These are phyloP conservation scores for Toxicodendron radicans DNA, from an alignment of 345 rosid species.

Conservation along the genomic window DNA sequence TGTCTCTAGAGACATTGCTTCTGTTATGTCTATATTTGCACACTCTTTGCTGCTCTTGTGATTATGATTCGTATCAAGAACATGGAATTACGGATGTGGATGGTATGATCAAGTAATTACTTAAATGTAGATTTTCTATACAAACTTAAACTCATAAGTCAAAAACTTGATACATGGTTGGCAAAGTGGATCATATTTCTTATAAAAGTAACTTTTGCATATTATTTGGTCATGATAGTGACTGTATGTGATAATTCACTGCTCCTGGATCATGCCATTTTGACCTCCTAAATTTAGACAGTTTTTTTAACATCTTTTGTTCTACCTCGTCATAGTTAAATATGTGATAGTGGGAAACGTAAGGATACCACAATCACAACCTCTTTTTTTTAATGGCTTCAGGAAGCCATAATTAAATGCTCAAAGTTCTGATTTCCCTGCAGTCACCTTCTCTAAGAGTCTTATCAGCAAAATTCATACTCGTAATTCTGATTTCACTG, in stretches of 20 bases:
- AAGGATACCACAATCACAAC: background rate
- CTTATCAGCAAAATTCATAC: background rate
- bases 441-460: background rate
- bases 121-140: background rate
- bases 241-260: background rate
- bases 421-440: background rate
- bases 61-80: background rate
- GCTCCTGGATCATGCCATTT: background rate
- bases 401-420: background rate
- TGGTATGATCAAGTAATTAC: background rate
- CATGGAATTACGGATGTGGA: conserved; percentile 5
- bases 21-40: background rate
- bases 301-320: background rate
- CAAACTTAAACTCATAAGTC: conserved; percentile 1
- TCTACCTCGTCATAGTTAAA: background rate
- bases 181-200: background rate
- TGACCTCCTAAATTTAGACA: background rate
- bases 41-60: conserved; percentile 10
- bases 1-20: conserved; percentile 6
- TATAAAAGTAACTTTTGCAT: background rate
- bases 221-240: background rate
- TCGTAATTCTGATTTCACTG: background rate
- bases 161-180: background rate
- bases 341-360: background rate
- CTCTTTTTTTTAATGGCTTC: background rate